Evolutionary conservation across 352 stramenopile genomes (phyloP).

Genomic region (Pythium biforme): DNA sequence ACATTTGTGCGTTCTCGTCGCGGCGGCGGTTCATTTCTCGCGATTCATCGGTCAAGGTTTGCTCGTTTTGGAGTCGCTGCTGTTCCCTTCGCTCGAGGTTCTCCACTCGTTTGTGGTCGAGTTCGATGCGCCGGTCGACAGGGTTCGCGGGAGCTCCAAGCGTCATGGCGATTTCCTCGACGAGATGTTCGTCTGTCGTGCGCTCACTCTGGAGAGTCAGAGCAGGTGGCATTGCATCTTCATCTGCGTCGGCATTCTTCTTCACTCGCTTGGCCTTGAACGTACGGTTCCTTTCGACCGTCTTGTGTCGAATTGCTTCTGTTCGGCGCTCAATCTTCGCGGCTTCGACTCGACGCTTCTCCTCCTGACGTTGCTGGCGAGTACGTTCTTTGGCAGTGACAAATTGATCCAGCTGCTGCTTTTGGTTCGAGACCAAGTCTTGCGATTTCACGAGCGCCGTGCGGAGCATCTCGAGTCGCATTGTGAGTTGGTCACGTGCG

Average conservation of each 20-base stretch:
- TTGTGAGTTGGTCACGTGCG: background rate
- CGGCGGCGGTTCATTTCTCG: slow-evolving; percentile 33
- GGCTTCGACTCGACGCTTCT: slow-evolving; percentile 15
- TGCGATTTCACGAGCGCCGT: background rate
- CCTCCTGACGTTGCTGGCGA: slow-evolving; percentile 26
- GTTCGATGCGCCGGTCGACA: slow-evolving; percentile 9
- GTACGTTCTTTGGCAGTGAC: slow-evolving; percentile 17
- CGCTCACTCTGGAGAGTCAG: background rate
- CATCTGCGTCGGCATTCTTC: background rate
- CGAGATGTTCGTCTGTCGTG: background rate
- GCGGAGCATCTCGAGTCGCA: background rate
- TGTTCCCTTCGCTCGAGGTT: slow-evolving; percentile 16
- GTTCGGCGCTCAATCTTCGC: slow-evolving; percentile 2
- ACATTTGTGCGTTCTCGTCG: slow-evolving; percentile 52
- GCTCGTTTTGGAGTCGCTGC: slow-evolving; percentile 19
- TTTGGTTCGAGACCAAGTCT: background rate
- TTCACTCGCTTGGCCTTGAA: slow-evolving; percentile 16
- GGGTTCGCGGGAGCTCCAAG: slow-evolving; percentile 6
- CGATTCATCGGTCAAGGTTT: slow-evolving; percentile 12
- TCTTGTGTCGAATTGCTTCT: slow-evolving; percentile 30
- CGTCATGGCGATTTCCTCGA: background rate
- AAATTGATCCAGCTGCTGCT: slow-evolving; percentile 17
- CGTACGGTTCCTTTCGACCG: slow-evolving; percentile 22
- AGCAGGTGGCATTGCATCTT: background rate
- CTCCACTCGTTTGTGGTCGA: slow-evolving; percentile 28